These are phyloP conservation scores for Epichloe typhina DNA, from an alignment of 2,329 filamentous ascomycete genomes.

Conservation along the genomic window DNA sequence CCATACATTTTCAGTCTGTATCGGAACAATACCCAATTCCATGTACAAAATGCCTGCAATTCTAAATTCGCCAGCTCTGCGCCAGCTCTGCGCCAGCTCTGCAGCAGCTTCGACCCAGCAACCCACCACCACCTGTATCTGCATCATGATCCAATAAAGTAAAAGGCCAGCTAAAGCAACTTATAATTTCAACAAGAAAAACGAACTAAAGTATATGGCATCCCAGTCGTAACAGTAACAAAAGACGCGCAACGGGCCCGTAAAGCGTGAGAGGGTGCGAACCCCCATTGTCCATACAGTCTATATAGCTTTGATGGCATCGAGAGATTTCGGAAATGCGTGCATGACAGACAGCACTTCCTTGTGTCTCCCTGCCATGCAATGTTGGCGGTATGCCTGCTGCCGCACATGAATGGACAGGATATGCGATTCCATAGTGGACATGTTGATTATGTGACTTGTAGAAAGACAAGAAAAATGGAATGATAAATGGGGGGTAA, in stretches of 20 bases:
- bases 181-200: slow-evolving; percentile 5
- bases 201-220: slow-evolving; percentile 11
- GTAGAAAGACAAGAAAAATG: neutral
- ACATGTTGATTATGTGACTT: neutral
- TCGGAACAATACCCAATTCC: no score
- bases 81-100: neutral
- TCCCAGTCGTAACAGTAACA: slow-evolving; percentile 18
- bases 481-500: neutral
- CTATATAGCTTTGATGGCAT: slow-evolving; percentile 22
- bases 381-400: neutral
- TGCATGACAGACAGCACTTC: slow-evolving; percentile 5
- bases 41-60: no score
- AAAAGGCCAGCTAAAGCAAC: neutral
- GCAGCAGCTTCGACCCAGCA: neutral
- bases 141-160: neutral
- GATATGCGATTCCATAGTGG: neutral
- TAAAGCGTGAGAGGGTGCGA: slow-evolving; percentile 18
- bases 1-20: no score
- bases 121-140: neutral
- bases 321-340: slow-evolving; percentile 9
- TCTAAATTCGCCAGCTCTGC: neutral
- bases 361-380: neutral
- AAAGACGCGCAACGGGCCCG: slow-evolving; percentile 16
- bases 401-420: neutral
- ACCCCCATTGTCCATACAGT: slow-evolving; percentile 24